Conservation (phyloP, 352 stramenopile genomes). For the Aphanomyces euteiches region DNA sequence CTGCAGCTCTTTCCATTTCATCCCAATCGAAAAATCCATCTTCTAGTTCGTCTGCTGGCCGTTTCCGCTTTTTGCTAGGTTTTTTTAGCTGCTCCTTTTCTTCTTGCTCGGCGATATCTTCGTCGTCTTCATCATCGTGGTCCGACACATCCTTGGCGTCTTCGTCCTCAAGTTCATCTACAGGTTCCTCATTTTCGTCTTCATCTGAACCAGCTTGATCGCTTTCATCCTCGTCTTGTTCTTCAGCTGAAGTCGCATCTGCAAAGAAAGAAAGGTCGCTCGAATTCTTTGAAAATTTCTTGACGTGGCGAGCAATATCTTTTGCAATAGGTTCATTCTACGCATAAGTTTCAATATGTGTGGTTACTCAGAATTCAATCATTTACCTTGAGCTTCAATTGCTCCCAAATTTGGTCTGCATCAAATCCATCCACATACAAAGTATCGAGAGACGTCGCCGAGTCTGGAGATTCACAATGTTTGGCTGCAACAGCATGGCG, state of each 20-base stretch:
- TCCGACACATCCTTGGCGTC: slow-evolving; percentile 36
- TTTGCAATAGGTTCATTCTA: slow-evolving; percentile 61
- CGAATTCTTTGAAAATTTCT: slow-evolving; percentile 65
- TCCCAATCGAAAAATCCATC: slow-evolving; percentile 86
- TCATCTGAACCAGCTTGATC: slow-evolving; percentile 39
- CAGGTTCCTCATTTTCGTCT: slow-evolving; percentile 34
- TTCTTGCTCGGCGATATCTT: slow-evolving; percentile 39
- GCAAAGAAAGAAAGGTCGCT: slow-evolving; percentile 52
- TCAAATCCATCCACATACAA: slow-evolving; percentile 82
- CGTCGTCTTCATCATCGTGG: slow-evolving; percentile 35
- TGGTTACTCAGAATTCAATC: no score
- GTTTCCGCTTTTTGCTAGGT: slow-evolving; percentile 19
- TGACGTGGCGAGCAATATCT: slow-evolving; percentile 44
- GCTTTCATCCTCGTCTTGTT: slow-evolving; percentile 25
- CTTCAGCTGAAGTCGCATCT: slow-evolving; percentile 19
- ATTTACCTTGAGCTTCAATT: slow-evolving; percentile 58
- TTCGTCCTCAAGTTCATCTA: slow-evolving; percentile 26
- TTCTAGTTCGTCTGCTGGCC: slow-evolving; percentile 49
- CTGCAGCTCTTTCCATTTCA: slow-evolving; percentile 79
- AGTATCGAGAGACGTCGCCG: slow-evolving; percentile 55
- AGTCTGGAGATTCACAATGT: slow-evolving; percentile 31
- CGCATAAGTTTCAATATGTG: background rate
- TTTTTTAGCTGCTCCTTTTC: slow-evolving; percentile 44
- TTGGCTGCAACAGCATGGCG: background rate
- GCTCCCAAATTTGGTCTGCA: slow-evolving; percentile 81